Conservation (phyloP, 2,329 filamentous ascomycete genomes). For the Exophiala spinifera region DNA sequence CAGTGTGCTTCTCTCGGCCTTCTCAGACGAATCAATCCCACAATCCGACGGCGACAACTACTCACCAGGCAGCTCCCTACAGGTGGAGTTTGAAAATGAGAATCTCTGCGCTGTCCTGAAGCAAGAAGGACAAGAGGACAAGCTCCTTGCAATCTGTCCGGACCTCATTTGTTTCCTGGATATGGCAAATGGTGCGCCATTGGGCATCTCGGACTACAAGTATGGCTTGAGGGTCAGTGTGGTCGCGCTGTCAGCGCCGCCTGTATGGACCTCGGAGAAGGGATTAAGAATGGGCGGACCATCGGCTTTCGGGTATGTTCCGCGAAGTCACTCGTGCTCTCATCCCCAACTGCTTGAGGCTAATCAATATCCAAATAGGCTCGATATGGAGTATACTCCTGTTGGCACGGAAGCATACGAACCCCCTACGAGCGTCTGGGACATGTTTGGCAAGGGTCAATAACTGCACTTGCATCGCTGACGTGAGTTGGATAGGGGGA, state of each 20-base stretch:
- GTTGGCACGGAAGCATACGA: constrained; percentile 3
- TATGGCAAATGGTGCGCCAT: constrained; percentile 2
- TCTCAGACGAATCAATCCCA: background rate
- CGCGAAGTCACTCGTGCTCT: background rate
- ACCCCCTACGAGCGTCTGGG: constrained; percentile 3
- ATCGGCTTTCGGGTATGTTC: constrained; percentile 4
- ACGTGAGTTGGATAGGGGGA: background rate
- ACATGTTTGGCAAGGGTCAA: constrained; percentile 1
- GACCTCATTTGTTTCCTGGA: constrained; percentile 7
- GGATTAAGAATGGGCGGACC: constrained; percentile 1
- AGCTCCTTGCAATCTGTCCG: constrained; percentile 1
- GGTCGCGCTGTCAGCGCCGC: constrained; percentile 1
- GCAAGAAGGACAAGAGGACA: constrained; percentile 1
- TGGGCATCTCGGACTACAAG: constrained; percentile 3
- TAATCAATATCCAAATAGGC: background rate
- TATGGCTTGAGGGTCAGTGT: constrained; percentile 7
- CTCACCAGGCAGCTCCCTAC: background rate
- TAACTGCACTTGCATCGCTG: constrained; percentile 1
- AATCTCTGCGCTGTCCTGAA: constrained; percentile 4
- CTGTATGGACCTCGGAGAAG: background rate
- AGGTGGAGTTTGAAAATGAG: constrained; percentile 3
- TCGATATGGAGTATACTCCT: constrained; percentile 4
- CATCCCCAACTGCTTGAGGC: background rate
- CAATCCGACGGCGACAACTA: background rate
- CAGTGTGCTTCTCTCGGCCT: constrained; percentile 1